Percentiles rank a stretch among this genome's conserved stretches.
Evolutionary conservation across 345 rosid genomes (phyloP).

Genomic region (Eucalyptus melliodora): DNA sequence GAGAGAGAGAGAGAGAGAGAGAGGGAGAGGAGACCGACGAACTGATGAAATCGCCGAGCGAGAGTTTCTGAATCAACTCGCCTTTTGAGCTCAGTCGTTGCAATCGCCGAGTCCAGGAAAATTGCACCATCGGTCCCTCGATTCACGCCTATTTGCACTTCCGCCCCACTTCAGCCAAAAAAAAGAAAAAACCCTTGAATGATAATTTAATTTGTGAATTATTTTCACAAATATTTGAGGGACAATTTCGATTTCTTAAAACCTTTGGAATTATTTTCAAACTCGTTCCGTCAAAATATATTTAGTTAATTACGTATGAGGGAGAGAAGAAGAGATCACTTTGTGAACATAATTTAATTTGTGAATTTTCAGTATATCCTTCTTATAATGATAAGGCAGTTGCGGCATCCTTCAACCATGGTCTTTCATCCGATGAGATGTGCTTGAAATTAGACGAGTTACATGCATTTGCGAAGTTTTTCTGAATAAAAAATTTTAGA

Average conservation of each 20-base stretch:
- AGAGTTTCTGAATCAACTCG: background rate
- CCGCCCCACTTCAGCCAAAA: background rate
- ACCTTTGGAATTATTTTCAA: background rate
- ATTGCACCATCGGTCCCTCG: background rate
- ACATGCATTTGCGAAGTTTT: background rate
- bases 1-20: background rate
- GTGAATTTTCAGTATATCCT: background rate
- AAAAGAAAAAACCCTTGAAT: background rate
- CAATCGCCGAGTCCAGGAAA: background rate
- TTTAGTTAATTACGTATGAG: rapidly evolving
- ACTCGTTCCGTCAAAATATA: rapidly evolving
- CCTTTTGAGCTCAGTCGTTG: background rate
- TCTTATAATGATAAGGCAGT: background rate
- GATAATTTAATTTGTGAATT: no score
- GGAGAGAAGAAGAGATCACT: background rate
- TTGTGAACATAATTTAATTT: background rate
- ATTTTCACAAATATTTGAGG: no score
- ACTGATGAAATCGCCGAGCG: background rate
- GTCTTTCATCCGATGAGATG: background rate
- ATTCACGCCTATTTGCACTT: background rate
- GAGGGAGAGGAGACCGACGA: background rate
- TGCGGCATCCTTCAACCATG: background rate
- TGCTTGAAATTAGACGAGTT: background rate
- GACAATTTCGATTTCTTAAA: background rate
- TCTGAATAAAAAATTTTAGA: background rate